Evolutionary conservation across 305 asterid species (phyloP), one percentile per base, ranked within the genome.

Genomic region (Fraxinus nigra): DNA sequence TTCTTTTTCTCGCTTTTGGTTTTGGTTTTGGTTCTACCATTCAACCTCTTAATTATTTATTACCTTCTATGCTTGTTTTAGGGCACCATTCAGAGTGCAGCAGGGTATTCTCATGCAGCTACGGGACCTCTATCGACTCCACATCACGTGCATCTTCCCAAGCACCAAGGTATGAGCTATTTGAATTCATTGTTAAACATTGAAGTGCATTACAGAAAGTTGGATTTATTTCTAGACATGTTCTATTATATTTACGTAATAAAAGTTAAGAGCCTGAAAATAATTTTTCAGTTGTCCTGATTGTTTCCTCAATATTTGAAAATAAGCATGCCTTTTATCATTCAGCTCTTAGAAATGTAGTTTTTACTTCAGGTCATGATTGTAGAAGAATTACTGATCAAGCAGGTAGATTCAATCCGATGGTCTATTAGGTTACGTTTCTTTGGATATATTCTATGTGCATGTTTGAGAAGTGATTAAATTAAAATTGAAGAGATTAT

Each of bases 111-210:
- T 67, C 74, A 67, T 26, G 74, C 8, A 28, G 74, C 37, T 14
- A 26, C 20, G 4, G 37, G 74, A 11, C 74, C 20, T 10, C 34
- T 67, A 34, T 26, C 0, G 74, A 28, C 37, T 67, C 35, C 35
- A 67, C 37, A 67, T 67, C 37, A 67, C 74, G 30, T 67, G 74
- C n/a, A 24, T 67, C 20, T 24, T 67, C 37, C 74, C 18, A 67
- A 67, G 37, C 74, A 67, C 34, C 37, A 67, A 67, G 74, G 74
- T 67, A 67, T 28, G 10, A 26, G 74, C 74, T 67, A 67, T 67
- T 10, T n/a, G 33, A 67, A 5, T 67, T 67, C 6, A 28, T 10
- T 26, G 10, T 26, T 67, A 67, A 67, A 26, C 35, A 26, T 24
- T 67, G 13, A 65, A 67, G 37, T 67, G 74, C 20, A 67, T 26